A percentile compares a stretch with the other conserved stretches of the same genome.
Evolutionary conservation across 129 eudicot genomes (phyloP).

Genomic region (Artemisia tridentata): DNA sequence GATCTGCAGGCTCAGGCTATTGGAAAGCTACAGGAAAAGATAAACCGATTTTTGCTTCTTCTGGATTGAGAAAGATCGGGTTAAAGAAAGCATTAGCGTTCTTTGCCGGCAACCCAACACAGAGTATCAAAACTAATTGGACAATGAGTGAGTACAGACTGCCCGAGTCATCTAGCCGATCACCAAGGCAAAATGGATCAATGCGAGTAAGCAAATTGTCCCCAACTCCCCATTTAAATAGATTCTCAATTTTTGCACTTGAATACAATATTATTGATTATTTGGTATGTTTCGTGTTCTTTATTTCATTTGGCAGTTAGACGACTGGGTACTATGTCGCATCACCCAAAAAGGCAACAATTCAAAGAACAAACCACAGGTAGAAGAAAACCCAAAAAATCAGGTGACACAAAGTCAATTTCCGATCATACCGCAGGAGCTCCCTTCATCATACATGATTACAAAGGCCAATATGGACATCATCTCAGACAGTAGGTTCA

Average conservation of each 20-base stretch:
- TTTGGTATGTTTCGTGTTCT: background rate
- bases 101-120: slow-evolving; percentile 50
- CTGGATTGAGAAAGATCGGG: slow-evolving; percentile 50
- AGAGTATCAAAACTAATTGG: slow-evolving; percentile 58
- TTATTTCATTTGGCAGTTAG: slow-evolving; percentile 43
- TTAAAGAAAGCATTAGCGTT: slow-evolving; percentile 58
- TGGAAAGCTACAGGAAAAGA: slow-evolving; percentile 79
- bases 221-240: background rate
- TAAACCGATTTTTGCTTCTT: slow-evolving; percentile 50
- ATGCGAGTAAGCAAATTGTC: slow-evolving; percentile 51
- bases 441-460: slow-evolving; percentile 44
- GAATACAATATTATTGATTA: background rate
- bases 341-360: slow-evolving; percentile 72
- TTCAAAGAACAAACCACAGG: slow-evolving; percentile 53
- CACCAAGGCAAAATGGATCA: slow-evolving; percentile 46
- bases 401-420: slow-evolving; percentile 16
- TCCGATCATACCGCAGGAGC: slow-evolving; percentile 33
- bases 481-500: slow-evolving; percentile 19
- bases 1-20: slow-evolving; percentile 57
- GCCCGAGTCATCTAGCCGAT: slow-evolving; percentile 42
- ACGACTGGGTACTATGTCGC: slow-evolving; percentile 76
- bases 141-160: slow-evolving; percentile 70
- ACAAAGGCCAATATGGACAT: slow-evolving; percentile 28
- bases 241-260: background rate
- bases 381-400: slow-evolving; percentile 31